Percentiles rank a stretch among this genome's conserved stretches.
Evolutionary conservation across 257 asterid species (phyloP).

Genomic region (Solanum clarkiae): DNA sequence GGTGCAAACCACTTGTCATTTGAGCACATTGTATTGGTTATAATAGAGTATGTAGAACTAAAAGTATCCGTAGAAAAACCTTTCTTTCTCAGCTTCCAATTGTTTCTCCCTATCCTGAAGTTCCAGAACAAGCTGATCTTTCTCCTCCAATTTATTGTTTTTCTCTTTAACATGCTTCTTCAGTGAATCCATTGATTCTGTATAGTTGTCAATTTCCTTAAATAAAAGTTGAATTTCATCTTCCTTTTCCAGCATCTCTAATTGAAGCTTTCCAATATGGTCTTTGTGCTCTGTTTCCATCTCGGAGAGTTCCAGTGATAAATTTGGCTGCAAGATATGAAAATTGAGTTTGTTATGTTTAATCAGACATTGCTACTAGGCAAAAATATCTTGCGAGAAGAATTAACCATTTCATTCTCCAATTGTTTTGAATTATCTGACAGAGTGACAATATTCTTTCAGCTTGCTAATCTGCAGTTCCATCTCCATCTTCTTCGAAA

Average conservation of each 20-base stretch:
- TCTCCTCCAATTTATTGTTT: conserved; percentile 49
- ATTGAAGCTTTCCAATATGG: conserved; percentile 44
- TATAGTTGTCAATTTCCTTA: conserved; percentile 45
- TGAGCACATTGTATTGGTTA: conserved; percentile 4
- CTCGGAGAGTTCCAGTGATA: conserved; percentile 42
- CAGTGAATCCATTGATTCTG: conserved; percentile 35
- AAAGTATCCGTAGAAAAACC: conserved; percentile 23
- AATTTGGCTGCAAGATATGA: conserved; percentile 63
- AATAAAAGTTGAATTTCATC: conserved; percentile 39
- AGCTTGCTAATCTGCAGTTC: conserved; percentile 38
- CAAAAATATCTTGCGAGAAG: conserved; percentile 13
- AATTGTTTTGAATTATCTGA: conserved; percentile 55
- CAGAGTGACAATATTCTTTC: conserved; percentile 38
- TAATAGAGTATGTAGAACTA: neutral
- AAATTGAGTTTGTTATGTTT: conserved; percentile 1
- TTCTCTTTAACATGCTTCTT: conserved; percentile 50
- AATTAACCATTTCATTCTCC: conserved; percentile 53
- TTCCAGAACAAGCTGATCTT: conserved; percentile 43
- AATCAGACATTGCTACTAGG: neutral
- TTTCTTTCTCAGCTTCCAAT: conserved; percentile 58
- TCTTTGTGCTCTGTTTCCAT: conserved; percentile 49
- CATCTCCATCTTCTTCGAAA: conserved; percentile 55
- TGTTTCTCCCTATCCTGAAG: conserved; percentile 45
- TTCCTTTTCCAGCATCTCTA: conserved; percentile 50
- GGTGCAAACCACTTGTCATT: conserved; percentile 1